Conservation (phyloP, 176 grass and related monocot species). For the Canna indica region DNA sequence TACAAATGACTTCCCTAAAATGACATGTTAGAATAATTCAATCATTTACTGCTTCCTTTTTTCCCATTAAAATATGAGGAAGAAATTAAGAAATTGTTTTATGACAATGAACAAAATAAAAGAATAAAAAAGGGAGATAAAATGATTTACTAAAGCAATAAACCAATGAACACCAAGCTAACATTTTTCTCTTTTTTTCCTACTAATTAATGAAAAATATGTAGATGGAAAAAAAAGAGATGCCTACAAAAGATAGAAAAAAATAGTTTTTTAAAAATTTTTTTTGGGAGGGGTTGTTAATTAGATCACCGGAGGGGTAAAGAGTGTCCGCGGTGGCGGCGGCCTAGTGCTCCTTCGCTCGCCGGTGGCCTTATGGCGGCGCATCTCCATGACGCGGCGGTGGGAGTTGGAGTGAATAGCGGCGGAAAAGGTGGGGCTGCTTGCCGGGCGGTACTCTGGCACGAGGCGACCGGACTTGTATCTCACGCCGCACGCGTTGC, state of each 20-base stretch:
- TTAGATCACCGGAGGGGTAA: background rate
- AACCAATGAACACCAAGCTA: background rate
- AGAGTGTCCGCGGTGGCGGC: background rate
- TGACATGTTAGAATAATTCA: too few relatives aligned
- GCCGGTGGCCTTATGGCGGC: conserved; percentile 4
- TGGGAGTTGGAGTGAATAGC: conserved; percentile 78
- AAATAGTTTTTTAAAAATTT: background rate
- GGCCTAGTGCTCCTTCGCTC: background rate
- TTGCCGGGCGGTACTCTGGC: conserved; percentile 76
- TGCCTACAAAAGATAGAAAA: too few relatives aligned
- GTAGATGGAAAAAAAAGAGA: background rate
- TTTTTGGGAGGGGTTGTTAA: background rate
- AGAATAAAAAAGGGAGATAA: background rate
- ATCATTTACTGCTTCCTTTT: too few relatives aligned
- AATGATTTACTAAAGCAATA: background rate
- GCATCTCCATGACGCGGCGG: conserved; percentile 78
- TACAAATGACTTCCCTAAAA: too few relatives aligned
- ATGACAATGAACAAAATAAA: background rate
- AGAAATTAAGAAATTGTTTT: background rate
- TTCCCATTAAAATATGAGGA: background rate
- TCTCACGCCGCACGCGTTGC: conserved; percentile 88
- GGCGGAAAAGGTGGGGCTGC: conserved; percentile 67
- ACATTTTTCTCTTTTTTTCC: background rate
- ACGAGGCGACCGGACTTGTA: conserved; percentile 68
- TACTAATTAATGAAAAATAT: background rate